Evolutionary conservation across 2,329 filamentous ascomycete species (phyloP).

Genomic region (Ophiognomonia clavigignenti-juglandacearum): DNA sequence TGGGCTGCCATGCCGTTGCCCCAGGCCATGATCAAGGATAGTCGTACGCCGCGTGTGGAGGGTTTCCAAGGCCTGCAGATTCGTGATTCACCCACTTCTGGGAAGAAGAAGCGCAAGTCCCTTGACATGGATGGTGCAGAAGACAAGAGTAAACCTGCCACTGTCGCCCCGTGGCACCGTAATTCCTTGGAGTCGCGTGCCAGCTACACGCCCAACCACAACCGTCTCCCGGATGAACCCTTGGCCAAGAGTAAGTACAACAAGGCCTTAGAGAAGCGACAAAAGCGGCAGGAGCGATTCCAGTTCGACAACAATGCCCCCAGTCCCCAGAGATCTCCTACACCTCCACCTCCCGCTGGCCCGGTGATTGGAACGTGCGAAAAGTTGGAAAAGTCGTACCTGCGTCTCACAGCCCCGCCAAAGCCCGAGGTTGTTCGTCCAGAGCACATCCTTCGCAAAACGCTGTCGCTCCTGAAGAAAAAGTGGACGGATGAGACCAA

Average conservation of each 20-base stretch:
- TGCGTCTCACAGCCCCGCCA: constrained; percentile 86
- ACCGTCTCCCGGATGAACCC: constrained; percentile 36
- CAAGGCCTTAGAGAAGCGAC: constrained; percentile 81
- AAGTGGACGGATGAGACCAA: constrained; percentile 94
- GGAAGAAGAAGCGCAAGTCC: constrained; percentile 81
- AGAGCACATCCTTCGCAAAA: constrained; percentile 71
- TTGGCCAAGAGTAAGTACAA: constrained; percentile 74
- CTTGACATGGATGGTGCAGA: constrained; percentile 54
- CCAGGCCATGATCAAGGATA: constrained; percentile 73
- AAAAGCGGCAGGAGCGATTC: constrained; percentile 64
- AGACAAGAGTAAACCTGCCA: constrained; percentile 38
- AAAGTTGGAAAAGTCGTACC: constrained; percentile 85
- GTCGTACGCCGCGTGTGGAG: constrained; percentile 40
- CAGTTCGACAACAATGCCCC: constrained; percentile 59
- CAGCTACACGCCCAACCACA: constrained; percentile 52
- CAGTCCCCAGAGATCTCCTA: constrained; percentile 44
- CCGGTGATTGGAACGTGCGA: constrained; percentile 85
- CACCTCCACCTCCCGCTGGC: constrained; percentile 52
- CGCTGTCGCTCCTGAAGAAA: constrained; percentile 82
- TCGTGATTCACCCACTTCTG: constrained; percentile 10
- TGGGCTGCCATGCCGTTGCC: constrained; percentile 83
- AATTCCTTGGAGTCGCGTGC: constrained; percentile 70
- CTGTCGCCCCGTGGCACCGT: constrained; percentile 63
- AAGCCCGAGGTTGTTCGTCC: constrained; percentile 87
- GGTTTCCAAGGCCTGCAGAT: constrained; percentile 12